Base-by-base conservation (phyloP, 768 basidiomycete species). In the Phlebiopsis flavidoalba region DNA sequence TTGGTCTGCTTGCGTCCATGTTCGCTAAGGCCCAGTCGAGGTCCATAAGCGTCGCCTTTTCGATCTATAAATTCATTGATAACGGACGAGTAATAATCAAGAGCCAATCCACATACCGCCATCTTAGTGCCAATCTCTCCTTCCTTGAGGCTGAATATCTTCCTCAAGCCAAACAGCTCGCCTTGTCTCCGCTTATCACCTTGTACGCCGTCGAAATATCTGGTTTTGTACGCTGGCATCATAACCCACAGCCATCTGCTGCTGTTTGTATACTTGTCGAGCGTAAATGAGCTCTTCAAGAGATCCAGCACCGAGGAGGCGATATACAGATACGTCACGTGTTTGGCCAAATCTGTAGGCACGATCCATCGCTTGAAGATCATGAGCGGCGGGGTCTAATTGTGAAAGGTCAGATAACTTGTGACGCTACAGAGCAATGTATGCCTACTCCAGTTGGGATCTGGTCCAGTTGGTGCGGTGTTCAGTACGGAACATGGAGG, bases 351-450 rank as follows among this genome's bases (percentile, higher is more conserved):
- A 90, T 5, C 91, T 84, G 69, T 88, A 94, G 0, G 91, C 91
- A 58, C 87, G 78, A 62, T 93, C 93, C 89, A 92, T 92, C 2
- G 93, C 92, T 70, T 93, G 96, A 8, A 98, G 74, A 70, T 99
- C 96, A 66, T 97, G 91, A 0, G 95, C 93, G n/a, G n/a, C n/a
- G 5, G 96, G 96, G 73, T 98, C 93, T 95, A 60, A 5, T n/a
- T 31, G 2, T 6, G 6, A 45, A 21, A 60, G 49, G 53, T 62
- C 35, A 22, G 3, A 31, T 31, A 31, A 31, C 26, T 31, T 3
- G n/a, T 49, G 48, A 15, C 21, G 15, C 15, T 15, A 8, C 19
- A 46, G 8, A 46, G 15, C 45, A 8, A 46, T 14, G 45, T 15
- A 46, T 10, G 77, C 91, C 71, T 72, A 93, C 93, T 98, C 95